Conservation (phyloP, 164 flowering plant species). For the Chimonanthus salicifolius region DNA sequence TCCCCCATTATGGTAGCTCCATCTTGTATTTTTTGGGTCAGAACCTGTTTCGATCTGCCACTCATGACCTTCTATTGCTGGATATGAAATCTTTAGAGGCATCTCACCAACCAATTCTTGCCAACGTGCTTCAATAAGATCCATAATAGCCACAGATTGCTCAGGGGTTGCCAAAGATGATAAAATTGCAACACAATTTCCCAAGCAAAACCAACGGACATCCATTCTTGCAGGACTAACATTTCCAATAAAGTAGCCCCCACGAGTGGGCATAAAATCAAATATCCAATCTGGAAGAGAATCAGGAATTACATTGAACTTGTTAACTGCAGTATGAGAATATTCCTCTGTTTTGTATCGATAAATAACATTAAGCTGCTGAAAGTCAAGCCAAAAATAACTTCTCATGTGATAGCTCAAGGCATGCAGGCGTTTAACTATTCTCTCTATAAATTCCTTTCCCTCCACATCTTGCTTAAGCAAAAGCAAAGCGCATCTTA, state of each 20-base stretch:
- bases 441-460: slow-evolving; percentile 54
- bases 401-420: too few relatives aligned
- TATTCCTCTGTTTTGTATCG: slow-evolving; percentile 37
- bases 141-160: slow-evolving; percentile 61
- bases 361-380: slow-evolving; percentile 69
- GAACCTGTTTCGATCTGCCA: slow-evolving; percentile 75
- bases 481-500: slow-evolving; percentile 54
- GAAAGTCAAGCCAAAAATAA: slow-evolving; percentile 4
- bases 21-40: slow-evolving; percentile 78
- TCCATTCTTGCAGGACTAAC: slow-evolving; percentile 77
- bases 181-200: slow-evolving; percentile 41
- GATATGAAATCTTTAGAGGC: slow-evolving; percentile 75
- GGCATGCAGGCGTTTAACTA: slow-evolving; percentile 33
- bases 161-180: slow-evolving; percentile 59
- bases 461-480: slow-evolving; percentile 72
- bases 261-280: too few relatives aligned
- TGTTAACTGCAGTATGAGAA: too few relatives aligned
- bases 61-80: slow-evolving; percentile 76
- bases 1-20: slow-evolving; percentile 92
- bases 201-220: slow-evolving; percentile 81
- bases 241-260: too few relatives aligned
- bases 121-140: slow-evolving; percentile 34
- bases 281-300: too few relatives aligned
- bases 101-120: slow-evolving; percentile 74
- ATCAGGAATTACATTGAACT: too few relatives aligned